phyloP scores from a whole-genome alignment of 495 filamentous ascomycete species.

The Bombardia bombarda region DNA sequence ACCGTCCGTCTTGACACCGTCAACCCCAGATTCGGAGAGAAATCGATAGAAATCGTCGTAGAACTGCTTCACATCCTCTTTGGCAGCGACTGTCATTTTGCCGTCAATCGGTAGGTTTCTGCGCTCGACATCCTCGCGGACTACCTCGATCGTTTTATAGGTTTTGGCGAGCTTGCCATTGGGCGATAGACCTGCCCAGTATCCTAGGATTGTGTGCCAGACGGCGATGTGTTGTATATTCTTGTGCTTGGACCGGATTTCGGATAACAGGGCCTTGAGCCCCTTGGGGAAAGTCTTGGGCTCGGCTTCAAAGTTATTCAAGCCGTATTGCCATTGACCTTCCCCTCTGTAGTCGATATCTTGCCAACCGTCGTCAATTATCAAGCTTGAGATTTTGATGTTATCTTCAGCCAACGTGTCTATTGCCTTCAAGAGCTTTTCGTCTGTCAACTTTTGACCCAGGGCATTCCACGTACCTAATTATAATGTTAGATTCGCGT shows the following conservation, averaged over 20 bases:
- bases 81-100: conserved; percentile 64
- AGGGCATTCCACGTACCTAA: conserved; percentile 87
- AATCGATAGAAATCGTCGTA: conserved; percentile 91
- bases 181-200: conserved; percentile 87
- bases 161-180: conserved; percentile 33
- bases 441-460: conserved; percentile 71
- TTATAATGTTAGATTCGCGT: not conserved
- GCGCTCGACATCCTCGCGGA: conserved; percentile 39
- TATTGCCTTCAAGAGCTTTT: conserved; percentile 70
- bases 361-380: conserved; percentile 98
- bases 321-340: conserved; percentile 43
- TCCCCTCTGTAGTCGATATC: conserved; percentile 48
- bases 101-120: conserved; percentile 48
- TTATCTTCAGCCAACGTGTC: conserved; percentile 59
- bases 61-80: conserved; percentile 61
- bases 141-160: conserved; percentile 70
- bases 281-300: conserved; percentile 71
- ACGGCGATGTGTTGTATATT: conserved; percentile 81
- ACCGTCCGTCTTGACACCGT: conserved; percentile 83
- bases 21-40: conserved; percentile 58
- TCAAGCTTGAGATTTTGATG: conserved; percentile 71
- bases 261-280: conserved; percentile 55
- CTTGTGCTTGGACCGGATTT: conserved; percentile 61
- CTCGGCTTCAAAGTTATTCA: conserved; percentile 77
- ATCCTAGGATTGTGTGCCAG: conserved; percentile 93